Evolutionary conservation across 2,329 filamentous ascomycete species (phyloP), one percentile per base, ranked within the genome.

Genomic region (Thelonectria discophora): DNA sequence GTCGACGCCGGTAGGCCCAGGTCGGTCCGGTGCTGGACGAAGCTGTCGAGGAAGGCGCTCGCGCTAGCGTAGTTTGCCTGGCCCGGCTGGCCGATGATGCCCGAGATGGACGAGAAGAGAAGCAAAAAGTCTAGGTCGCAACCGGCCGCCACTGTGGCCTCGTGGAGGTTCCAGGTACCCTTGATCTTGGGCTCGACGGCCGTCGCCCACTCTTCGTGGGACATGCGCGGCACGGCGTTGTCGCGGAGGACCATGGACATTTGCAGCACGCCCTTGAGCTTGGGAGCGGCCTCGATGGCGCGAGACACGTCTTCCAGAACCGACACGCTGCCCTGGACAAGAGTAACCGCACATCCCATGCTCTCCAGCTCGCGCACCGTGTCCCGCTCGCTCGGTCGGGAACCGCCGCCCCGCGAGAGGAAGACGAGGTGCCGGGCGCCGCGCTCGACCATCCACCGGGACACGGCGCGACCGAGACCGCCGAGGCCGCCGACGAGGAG

Each of bases 41-140:
- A 75, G 5, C 75, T 69, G 37, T 81, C 76, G 34, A 80, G 66
- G 68, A 77, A 83, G 10, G 75, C 72, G 63, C 80, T 82, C 15
- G 74, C 78, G 1, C 77, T 75, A 4, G 74, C 69, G 63, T 83
- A 84, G 65, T 79, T 81, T 50, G 74, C 72, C 60, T 82, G 80
- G 0, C 71, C 74, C 1, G 69, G 62, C 18, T 75, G 72, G 8
- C 76, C 79, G 3, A 77, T 62, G 13, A 77, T 65, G 13, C 73
- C 75, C 0, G 72, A 71, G 7, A 78, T 64, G 2, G 80, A 82
- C 9, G 69, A 72, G 43, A 74, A 69, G 20, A 77, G 60, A 20
- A 75, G 59, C 52, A 82, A 79, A 67, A 82, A 80, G 55, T 78
- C 75, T 1, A 79, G 68, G 1, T 64, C 54, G 45, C 17, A 10